Conservation (phyloP, 2,329 filamentous ascomycete genomes). For the Pseudogymnoascus sp. region DNA sequence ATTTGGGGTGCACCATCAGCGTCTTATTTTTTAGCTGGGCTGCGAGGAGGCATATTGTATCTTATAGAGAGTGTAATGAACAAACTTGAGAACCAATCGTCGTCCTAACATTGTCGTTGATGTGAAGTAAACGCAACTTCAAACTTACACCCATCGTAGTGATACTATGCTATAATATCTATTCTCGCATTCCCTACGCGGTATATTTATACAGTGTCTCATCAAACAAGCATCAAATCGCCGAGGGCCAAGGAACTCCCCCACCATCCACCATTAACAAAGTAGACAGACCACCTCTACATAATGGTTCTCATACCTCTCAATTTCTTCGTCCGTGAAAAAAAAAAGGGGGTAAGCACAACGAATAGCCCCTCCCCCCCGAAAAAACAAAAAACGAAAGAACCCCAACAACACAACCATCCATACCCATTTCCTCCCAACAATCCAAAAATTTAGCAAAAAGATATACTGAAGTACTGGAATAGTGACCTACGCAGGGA, state of each 20-base stretch:
- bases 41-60: neutral
- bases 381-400: too few species aligned
- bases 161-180: neutral
- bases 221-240: too few species aligned
- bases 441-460: neutral
- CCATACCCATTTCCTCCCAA: neutral
- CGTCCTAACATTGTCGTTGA: neutral
- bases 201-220: too few species aligned
- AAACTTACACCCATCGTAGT: neutral
- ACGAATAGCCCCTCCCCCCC: too few species aligned
- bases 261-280: too few species aligned
- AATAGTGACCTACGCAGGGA: slow-evolving; percentile 20
- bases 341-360: too few species aligned
- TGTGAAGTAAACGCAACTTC: neutral
- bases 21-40: neutral
- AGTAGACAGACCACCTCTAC: too few species aligned
- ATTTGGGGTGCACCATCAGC: neutral
- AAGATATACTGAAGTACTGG: too few species aligned
- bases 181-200: neutral
- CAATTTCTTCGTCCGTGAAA: too few species aligned
- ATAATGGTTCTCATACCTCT: too few species aligned
- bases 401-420: too few species aligned
- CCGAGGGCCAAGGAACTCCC: too few species aligned
- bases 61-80: neutral
- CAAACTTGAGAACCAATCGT: neutral